phyloP scores from a whole-genome alignment of 2,329 filamentous ascomycete genomes.

The Ascochyta koolunga region DNA sequence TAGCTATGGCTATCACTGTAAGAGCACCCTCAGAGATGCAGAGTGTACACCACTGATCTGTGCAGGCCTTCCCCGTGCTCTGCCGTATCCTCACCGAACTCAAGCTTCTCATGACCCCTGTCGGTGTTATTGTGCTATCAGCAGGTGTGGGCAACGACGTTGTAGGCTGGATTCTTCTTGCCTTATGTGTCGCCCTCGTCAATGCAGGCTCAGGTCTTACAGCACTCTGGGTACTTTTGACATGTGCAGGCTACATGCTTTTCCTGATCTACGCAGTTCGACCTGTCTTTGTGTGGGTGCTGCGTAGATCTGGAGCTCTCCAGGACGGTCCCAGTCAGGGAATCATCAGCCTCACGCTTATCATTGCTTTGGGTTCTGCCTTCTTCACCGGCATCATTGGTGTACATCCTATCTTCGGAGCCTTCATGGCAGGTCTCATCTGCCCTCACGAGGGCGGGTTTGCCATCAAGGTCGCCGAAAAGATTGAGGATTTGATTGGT shows the following conservation, averaged over 20 bases:
- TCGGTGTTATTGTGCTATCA: slow-evolving; percentile 86
- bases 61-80: slow-evolving; percentile 78
- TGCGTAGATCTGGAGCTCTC: slow-evolving; percentile 76
- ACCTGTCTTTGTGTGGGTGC: slow-evolving; percentile 75
- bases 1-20: slow-evolving; percentile 90
- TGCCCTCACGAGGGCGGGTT: slow-evolving; percentile 90
- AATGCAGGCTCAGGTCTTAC: slow-evolving; percentile 84
- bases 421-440: slow-evolving; percentile 86
- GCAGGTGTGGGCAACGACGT: slow-evolving; percentile 94
- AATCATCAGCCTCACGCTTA: slow-evolving; percentile 80
- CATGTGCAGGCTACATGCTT: slow-evolving; percentile 74
- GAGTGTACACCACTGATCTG: slow-evolving; percentile 10
- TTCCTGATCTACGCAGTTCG: slow-evolving; percentile 76
- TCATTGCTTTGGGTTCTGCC: slow-evolving; percentile 77
- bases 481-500: slow-evolving; percentile 89
- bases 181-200: slow-evolving; percentile 89
- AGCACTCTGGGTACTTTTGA: slow-evolving; percentile 83
- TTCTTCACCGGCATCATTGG: slow-evolving; percentile 93
- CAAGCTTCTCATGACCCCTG: slow-evolving; percentile 80
- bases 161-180: slow-evolving; percentile 85
- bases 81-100: slow-evolving; percentile 93
- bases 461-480: slow-evolving; percentile 88
- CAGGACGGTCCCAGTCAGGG: slow-evolving; percentile 87
- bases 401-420: slow-evolving; percentile 92
- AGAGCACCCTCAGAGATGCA: slow-evolving; percentile 19